phyloP scores from a whole-genome alignment of 768 basidiomycete genomes.

The Krasilnikovozyma curviuscula region DNA sequence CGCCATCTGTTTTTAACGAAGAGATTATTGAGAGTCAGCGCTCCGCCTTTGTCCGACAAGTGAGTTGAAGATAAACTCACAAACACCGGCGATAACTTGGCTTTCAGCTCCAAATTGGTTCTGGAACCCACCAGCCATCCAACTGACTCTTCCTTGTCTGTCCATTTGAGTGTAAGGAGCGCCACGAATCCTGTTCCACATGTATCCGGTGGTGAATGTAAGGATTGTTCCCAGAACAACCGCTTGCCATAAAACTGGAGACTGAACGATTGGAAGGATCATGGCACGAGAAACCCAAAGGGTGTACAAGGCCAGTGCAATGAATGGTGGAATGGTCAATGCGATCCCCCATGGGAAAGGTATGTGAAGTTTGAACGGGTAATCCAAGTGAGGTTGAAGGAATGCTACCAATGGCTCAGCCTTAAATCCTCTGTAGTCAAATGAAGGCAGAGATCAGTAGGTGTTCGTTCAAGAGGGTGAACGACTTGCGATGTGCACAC shows the following conservation, averaged over 20 bases:
- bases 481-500: conserved; percentile 4
- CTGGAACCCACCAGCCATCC: conserved; percentile 75
- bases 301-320: conserved; percentile 10
- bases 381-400: conserved; percentile 52
- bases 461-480: background rate
- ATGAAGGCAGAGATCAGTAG: background rate
- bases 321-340: conserved; percentile 13
- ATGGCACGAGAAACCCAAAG: conserved; percentile 15
- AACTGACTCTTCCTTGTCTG: conserved; percentile 31
- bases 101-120: conserved; percentile 87
- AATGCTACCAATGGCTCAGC: conserved; percentile 55
- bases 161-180: conserved; percentile 44
- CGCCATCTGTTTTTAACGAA: conserved; percentile 44
- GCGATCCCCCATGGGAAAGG: conserved; percentile 21
- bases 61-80: conserved; percentile 34
- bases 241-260: conserved; percentile 25
- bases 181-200: conserved; percentile 85
- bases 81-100: conserved; percentile 63
- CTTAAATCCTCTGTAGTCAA: conserved; percentile 51
- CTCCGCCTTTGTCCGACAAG: too few species aligned
- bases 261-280: conserved; percentile 12
- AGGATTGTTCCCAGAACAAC: conserved; percentile 43
- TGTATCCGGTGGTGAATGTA: conserved; percentile 79
- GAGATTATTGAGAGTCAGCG: background rate
- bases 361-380: conserved; percentile 54